Evolutionary conservation across 2,329 filamentous ascomycete species (phyloP).

Genomic region (Colletotrichum theobromicola): DNA sequence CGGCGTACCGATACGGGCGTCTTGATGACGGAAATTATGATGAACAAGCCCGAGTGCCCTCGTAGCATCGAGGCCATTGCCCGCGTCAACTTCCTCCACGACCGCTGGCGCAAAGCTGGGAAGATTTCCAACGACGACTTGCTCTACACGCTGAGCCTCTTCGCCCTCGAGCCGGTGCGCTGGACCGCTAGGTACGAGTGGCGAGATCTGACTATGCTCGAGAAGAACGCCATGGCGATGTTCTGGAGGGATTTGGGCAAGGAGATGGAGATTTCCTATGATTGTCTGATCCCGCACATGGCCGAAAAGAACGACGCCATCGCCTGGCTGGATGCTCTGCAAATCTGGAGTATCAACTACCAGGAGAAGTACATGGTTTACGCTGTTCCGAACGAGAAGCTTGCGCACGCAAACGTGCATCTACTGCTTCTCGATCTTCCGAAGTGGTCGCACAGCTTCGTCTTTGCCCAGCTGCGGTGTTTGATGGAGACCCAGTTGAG

Average conservation of each 20-base stretch:
- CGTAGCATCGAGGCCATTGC: constrained; percentile 58
- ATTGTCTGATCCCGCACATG: constrained; percentile 42
- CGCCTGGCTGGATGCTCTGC: constrained; percentile 56
- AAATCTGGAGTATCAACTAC: constrained; percentile 54
- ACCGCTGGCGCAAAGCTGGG: constrained; percentile 58
- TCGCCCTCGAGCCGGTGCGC: constrained; percentile 58
- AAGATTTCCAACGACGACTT: constrained; percentile 68
- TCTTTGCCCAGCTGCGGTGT: neutral
- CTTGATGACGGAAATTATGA: constrained; percentile 53
- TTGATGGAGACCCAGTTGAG: constrained; percentile 2
- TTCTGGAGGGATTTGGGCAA: constrained; percentile 65
- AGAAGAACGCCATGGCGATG: constrained; percentile 59
- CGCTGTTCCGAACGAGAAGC: constrained; percentile 1
- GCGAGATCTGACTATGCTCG: constrained; percentile 58
- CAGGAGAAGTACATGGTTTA: constrained; percentile 53
- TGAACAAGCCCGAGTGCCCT: constrained; percentile 44
- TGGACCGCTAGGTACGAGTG: constrained; percentile 64
- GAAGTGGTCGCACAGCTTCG: neutral
- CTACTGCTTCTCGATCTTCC: neutral
- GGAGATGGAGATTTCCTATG: constrained; percentile 57
- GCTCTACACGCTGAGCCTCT: constrained; percentile 68
- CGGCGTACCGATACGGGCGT: constrained; percentile 57
- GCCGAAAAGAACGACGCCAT: constrained; percentile 51
- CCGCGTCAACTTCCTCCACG: constrained; percentile 69
- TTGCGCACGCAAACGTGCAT: neutral